Evolutionary conservation across 805 yeast species (phyloP).

Genomic region (Metschnikowia continentalis): DNA sequence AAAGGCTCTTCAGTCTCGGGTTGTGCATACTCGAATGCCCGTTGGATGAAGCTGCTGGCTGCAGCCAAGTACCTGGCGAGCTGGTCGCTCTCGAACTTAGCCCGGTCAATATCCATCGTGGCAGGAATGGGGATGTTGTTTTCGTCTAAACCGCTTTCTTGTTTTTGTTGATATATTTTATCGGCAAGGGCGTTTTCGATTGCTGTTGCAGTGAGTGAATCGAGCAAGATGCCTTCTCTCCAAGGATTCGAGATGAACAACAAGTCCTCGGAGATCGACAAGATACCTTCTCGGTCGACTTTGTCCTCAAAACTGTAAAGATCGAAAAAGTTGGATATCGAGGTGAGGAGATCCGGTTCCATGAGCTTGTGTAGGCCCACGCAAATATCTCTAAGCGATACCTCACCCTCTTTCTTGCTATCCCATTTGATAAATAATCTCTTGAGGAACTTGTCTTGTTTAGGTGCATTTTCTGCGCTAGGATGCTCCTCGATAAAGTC

Average conservation of each 20-base stretch:
- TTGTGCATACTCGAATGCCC: constrained; percentile 87
- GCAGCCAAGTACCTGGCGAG: constrained; percentile 81
- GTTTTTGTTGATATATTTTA: constrained; percentile 44
- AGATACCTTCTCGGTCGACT: constrained; percentile 72
- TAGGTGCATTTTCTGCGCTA: constrained; percentile 24
- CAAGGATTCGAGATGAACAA: constrained; percentile 80
- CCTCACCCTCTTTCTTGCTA: constrained; percentile 45
- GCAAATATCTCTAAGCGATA: constrained; percentile 67
- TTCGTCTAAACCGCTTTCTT: constrained; percentile 24
- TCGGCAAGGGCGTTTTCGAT: constrained; percentile 69
- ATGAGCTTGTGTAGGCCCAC: constrained; percentile 67
- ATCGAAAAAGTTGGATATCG: constrained; percentile 73
- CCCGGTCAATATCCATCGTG: constrained; percentile 60
- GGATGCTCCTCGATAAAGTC: constrained; percentile 58
- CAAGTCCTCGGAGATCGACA: constrained; percentile 83
- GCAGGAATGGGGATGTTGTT: constrained; percentile 46
- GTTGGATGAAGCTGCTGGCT: constrained; percentile 78
- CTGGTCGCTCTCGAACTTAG: constrained; percentile 57
- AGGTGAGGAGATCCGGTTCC: constrained; percentile 71
- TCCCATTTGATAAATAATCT: constrained; percentile 74
- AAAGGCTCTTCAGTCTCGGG: constrained; percentile 48
- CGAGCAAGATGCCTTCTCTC: constrained; percentile 68
- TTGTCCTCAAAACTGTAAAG: constrained; percentile 55
- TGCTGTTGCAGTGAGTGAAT: constrained; percentile 55
- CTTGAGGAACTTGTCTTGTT: constrained; percentile 46